These are phyloP conservation scores for Suhomyces ambrosiae DNA, from an alignment of 1,139 yeast species.

Conservation along the genomic window DNA sequence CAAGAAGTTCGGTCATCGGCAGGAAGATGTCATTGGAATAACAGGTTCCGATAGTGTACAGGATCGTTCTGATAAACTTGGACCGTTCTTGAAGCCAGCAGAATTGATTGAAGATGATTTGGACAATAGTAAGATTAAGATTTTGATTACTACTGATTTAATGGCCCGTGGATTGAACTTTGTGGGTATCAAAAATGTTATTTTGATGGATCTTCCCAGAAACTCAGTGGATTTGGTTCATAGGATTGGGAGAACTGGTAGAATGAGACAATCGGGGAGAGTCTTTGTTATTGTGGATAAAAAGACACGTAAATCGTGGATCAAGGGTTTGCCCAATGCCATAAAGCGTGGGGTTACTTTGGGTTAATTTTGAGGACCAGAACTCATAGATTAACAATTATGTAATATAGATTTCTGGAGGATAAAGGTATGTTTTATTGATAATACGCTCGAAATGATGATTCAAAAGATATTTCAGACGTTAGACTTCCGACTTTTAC, in stretches of 20 bases:
- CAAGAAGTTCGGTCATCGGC: constrained; percentile 55
- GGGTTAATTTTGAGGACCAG: constrained; percentile 25
- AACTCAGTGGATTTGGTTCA: constrained; percentile 87
- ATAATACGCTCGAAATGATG: constrained; percentile 25
- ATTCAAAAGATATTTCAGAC: constrained; percentile 30
- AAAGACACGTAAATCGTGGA: constrained; percentile 72
- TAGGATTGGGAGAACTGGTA: constrained; percentile 91
- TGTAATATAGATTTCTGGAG: constrained; percentile 10
- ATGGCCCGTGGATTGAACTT: constrained; percentile 90
- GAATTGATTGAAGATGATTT: constrained; percentile 35
- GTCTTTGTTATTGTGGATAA: constrained; percentile 75
- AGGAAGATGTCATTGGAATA: constrained; percentile 53
- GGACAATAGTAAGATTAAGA: constrained; percentile 45
- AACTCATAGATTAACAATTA: not conserved
- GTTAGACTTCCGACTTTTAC: constrained; percentile 34
- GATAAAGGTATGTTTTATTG: constrained; percentile 18
- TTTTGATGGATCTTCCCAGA: constrained; percentile 82
- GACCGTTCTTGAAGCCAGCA: constrained; percentile 65
- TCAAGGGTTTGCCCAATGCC: constrained; percentile 77
- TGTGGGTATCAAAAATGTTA: constrained; percentile 75
- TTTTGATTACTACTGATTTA: constrained; percentile 87
- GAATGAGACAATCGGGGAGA: constrained; percentile 88
- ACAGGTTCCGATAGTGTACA: constrained; percentile 64
- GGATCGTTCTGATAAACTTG: constrained; percentile 58
- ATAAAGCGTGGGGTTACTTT: constrained; percentile 54